Base-by-base conservation (phyloP, 257 asterid genomes). In the Nicotiana benthamiana region DNA sequence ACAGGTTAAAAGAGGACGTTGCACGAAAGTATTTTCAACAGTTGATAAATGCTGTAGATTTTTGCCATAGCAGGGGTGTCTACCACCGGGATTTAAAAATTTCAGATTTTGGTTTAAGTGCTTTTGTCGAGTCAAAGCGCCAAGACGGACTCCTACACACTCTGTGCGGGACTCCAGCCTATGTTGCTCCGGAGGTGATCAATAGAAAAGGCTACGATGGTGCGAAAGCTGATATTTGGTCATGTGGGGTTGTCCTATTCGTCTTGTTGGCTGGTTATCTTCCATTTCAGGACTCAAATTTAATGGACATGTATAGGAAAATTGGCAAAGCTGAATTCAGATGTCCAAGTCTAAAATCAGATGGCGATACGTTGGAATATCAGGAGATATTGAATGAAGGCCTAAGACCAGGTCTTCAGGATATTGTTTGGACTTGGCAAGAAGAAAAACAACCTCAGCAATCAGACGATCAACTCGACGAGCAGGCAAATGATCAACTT, bases 171-270 rank as follows among this genome's bases (percentile, higher is more conserved):
- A 91, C 97, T 13, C 97, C 98, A 20, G 93, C 97, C 0, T 94
- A 94, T 77, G 97, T 92, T 66, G 97, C 98, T 20, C 98, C 98
- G 0, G 98, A 94, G 82, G 96, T 92, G 54, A 88, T 94, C 5
- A 85, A 82, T 56, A 79, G 93, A 83, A 92, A 88, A 80, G 98
- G 97, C 24, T 94, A 94, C 57, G 95, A 94, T 59, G 98, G 97
- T n/a, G 85, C 85, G 11, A 89, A 85, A 76, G 94, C 94, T 1
- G 98, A 94, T 85, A 86, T 89, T 10, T 94, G 98, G 98, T 94
- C 97, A 0, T 92, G 97, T 81, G 98, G 98, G 82, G 97, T 94
- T 60, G 83, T 94, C 80, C 86, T 93, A 7, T 94, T 76, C 76
- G 97, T 94, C 53, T 70, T 94, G 68, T 54, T 94, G 81, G 89